Base-by-base conservation (phyloP, 106 monocot species). In the Dendrobium catenatum region DNA sequence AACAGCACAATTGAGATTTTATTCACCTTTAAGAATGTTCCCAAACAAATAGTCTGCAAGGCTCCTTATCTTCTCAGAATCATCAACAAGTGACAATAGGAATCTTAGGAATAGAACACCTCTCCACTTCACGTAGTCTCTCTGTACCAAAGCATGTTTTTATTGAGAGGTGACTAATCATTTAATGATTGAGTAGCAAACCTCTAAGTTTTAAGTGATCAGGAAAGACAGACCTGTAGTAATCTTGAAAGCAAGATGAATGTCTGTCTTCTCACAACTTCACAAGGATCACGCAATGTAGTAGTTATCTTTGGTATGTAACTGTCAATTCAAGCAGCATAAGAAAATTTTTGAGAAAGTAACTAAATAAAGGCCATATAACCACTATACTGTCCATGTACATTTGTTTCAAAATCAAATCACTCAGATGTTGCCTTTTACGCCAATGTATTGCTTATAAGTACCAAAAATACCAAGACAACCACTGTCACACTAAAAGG, bases 71-170 rank as follows among this genome's bases (percentile, higher is more conserved):
- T 95, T 91, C 55, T 95, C 93, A 72, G 95, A 99, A 29, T 99
- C 98, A 88, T 99, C 98, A 61, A 99, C 98, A 15, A 99, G 83
- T 76, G 89, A 86, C 55, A 90, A 85, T 40, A 95, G 87, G 81
- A 99, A 99, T 43, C 91, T 86, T 61, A 95, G 93, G 86, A 95
- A 99, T n/a, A 95, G 82, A 6, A 93, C 98, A 49, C 95, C 98
- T 90, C 86, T 92, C 98, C 98, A 99, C 83, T 99, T 99, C 48
- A 99, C 94, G 78, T 99, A 99, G 83, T 99, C 98, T 81, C 98
- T 88, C 98, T 99, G 77, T 3, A 88, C 58, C 83, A 84, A 55
- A 78, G 22, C 4, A 24, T 67, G 59, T 42, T 58, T 78, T 43
- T 24, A 17, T 5, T 61, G 58, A 79, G 17, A 66, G 42, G 31